Percentiles rank a stretch among this genome's conserved stretches.
Evolutionary conservation across 2,329 filamentous ascomycete species (phyloP).

Genomic region (Graphiopsis chlorocephala): DNA sequence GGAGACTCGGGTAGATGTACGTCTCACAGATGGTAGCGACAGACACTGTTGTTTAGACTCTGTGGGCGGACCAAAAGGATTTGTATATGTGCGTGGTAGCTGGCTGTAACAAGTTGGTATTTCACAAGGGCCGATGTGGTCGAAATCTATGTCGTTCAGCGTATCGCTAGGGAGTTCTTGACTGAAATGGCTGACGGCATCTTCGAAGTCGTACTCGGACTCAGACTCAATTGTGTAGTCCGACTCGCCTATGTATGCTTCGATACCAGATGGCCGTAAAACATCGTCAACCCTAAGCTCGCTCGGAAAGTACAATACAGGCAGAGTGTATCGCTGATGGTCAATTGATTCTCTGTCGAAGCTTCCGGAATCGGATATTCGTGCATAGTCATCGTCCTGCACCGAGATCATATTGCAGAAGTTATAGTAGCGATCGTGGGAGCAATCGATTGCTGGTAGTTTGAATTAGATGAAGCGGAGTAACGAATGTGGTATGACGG

Average conservation of each 20-base stretch:
- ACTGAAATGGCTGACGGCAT: constrained; percentile 11
- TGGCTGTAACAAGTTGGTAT: not conserved
- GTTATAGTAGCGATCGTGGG: not conserved
- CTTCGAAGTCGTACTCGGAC: constrained; percentile 3
- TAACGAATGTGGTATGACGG: not conserved
- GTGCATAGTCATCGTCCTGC: not conserved
- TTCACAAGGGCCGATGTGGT: not conserved
- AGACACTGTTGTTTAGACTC: not conserved
- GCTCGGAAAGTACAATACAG: not conserved
- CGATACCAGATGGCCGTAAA: not conserved
- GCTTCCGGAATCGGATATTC: not conserved
- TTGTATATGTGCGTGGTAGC: not conserved
- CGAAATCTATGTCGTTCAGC: not conserved
- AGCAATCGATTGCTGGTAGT: not conserved
- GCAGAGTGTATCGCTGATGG: not conserved
- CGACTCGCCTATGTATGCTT: constrained; percentile 1
- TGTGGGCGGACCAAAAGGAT: not conserved
- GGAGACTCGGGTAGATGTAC: not conserved
- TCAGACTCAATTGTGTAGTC: not conserved
- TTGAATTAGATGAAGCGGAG: not conserved
- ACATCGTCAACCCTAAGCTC: constrained; percentile 2
- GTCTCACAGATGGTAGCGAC: not conserved
- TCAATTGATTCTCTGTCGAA: not conserved
- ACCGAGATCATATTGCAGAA: not conserved
- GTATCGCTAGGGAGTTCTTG: not conserved